Evolutionary conservation across 805 yeast genomes (phyloP).

Genomic region (Candida caryicola): DNA sequence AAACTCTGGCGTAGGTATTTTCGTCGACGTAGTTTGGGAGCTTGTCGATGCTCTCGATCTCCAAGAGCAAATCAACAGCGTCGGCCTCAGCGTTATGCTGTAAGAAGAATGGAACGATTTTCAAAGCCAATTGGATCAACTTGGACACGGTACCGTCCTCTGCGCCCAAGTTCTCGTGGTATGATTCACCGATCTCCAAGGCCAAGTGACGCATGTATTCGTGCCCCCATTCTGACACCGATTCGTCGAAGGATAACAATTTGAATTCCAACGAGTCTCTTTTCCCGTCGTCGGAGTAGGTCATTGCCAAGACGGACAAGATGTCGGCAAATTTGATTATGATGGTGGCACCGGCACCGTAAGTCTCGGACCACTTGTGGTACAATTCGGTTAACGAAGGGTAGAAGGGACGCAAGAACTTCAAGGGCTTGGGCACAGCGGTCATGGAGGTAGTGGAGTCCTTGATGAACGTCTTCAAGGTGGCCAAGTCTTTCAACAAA

Average conservation of each 20-base stretch:
- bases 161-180: conserved; percentile 46
- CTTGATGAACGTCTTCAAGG: conserved; percentile 73
- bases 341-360: conserved; percentile 29
- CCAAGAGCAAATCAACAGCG: conserved; percentile 90
- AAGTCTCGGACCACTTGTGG: conserved; percentile 56
- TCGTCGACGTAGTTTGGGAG: conserved; percentile 82
- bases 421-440: conserved; percentile 98
- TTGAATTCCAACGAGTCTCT: conserved; percentile 80
- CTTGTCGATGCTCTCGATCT: conserved; percentile 82
- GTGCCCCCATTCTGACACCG: conserved; percentile 92
- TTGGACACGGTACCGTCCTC: conserved; percentile 36
- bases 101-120: conserved; percentile 84
- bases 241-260: conserved; percentile 52
- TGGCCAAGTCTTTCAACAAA: conserved; percentile 46
- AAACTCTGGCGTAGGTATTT: conserved; percentile 80
- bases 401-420: conserved; percentile 87
- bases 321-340: conserved; percentile 75
- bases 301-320: conserved; percentile 91
- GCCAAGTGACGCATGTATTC: conserved; percentile 96
- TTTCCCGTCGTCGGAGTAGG: conserved; percentile 78
- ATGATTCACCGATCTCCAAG: conserved; percentile 88
- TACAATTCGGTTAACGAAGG: conserved; percentile 63
- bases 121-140: conserved; percentile 63
- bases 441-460: conserved; percentile 98
- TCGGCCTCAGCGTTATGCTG: conserved; percentile 98